Evolutionary conservation across 768 basidiomycete genomes (phyloP).

Genomic region (Psilocybe sp.): DNA sequence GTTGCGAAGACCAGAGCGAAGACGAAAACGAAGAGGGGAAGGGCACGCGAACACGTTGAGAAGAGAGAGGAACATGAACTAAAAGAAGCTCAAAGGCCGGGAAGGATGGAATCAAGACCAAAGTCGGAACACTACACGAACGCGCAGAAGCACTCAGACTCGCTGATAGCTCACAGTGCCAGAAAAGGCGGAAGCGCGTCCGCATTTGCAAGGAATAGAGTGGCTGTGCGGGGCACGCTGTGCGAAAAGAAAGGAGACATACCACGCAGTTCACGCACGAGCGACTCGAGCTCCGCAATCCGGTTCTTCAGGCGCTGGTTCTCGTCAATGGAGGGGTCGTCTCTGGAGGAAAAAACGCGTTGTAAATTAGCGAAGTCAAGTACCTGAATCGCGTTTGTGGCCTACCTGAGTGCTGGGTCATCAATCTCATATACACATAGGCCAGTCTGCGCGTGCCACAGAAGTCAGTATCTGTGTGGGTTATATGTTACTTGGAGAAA

Average conservation of each 20-base stretch:
- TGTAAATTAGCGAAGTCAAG: background rate
- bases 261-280: constrained; percentile 88
- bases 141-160: too few species aligned
- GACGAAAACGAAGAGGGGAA: background rate
- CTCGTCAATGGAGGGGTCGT: constrained; percentile 87
- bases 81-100: too few species aligned
- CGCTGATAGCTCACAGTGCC: too few species aligned
- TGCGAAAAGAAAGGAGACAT: constrained; percentile 12
- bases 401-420: constrained; percentile 76
- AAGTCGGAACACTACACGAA: too few species aligned
- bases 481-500: constrained; percentile 7
- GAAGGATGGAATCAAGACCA: too few species aligned
- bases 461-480: constrained; percentile 5
- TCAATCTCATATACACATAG: constrained; percentile 95
- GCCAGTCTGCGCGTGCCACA: constrained; percentile 58
- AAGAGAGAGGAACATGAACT: too few species aligned
- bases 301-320: constrained; percentile 80
- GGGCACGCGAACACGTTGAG: background rate
- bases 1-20: background rate
- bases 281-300: constrained; percentile 90
- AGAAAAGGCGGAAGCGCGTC: too few species aligned
- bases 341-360: constrained; percentile 40
- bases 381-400: background rate
- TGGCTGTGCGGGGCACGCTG: background rate
- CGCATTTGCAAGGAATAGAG: background rate